Base-by-base conservation (phyloP, 495 filamentous ascomycete genomes). In the Talaromyces stipitatus region DNA sequence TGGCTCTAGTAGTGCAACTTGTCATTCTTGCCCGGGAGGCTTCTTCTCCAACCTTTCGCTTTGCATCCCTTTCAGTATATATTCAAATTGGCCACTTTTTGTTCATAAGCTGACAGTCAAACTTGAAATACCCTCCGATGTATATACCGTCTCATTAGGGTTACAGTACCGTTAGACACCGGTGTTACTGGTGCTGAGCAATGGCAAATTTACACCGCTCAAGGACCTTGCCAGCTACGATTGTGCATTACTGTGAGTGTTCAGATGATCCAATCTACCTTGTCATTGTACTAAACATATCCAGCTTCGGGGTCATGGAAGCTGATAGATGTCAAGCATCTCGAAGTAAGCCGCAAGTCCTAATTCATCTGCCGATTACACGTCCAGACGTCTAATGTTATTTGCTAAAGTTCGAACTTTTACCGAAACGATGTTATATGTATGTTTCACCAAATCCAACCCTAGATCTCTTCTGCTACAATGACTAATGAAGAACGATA, bases 361-460 rank as follows among this genome's bases (percentile, higher is more conserved):
- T 23, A 11, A 14, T 24, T 14, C 43, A 1, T 46, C 22, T 33
- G 6, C 6, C 45, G n/a, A 41, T 41, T 18, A 18, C n/a, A 45
- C 0, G 2, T 2, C 22, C 22, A 14, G 8, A 48, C 12, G 12
- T n/a, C 22, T 48, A 20, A 48, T 18, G 9, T 1, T 14, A 30
- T 30, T 41, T 7, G 26, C 26, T 3, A 50, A 10, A 51, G 48
- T 51, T 51, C 48, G 48, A 51, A 4, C 16, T 28, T 16, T 12
- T 51, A 23, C 48, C 48, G 5, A 51, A 51, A 51, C 12, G 48
- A 27, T 51, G 48, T 51, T 51, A 51, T 51, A 51, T 51, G 48
- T 51, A 30, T 18, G 26, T 51, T 45, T 45, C 38, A 6, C 38
- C 38, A 4, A n/a, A n/a, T n/a, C n/a, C n/a, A n/a, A n/a, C n/a